phyloP scores from a whole-genome alignment of 495 filamentous ascomycete genomes.

The Choiromyces venosus region DNA sequence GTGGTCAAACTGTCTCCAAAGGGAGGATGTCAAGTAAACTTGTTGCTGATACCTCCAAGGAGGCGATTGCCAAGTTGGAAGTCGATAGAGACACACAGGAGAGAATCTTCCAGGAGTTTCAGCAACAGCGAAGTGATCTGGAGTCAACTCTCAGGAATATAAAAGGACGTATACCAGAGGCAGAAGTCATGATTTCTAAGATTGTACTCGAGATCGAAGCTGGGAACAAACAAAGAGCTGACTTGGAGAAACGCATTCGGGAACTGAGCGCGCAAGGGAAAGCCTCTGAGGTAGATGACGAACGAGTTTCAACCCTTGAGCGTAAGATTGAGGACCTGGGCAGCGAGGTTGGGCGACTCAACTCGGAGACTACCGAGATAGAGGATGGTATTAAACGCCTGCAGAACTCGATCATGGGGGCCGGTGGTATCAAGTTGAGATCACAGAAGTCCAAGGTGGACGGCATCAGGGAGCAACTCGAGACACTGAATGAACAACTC shows the following conservation, averaged over 20 bases:
- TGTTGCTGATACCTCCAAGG: conserved; percentile 72
- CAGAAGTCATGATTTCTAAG: conserved; percentile 90
- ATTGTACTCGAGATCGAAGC: conserved; percentile 84
- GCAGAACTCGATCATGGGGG: conserved; percentile 96
- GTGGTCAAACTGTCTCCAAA: conserved; percentile 77
- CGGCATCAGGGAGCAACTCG: conserved; percentile 77
- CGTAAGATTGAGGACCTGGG: conserved; percentile 70
- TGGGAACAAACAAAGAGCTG: conserved; percentile 71
- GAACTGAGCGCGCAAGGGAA: conserved; percentile 59
- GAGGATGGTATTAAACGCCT: conserved; percentile 86
- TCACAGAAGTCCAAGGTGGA: conserved; percentile 93
- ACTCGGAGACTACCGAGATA: conserved; percentile 71
- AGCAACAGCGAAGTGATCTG: conserved; percentile 69
- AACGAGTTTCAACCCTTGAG: conserved; percentile 60
- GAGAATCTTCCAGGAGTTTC: conserved; percentile 69
- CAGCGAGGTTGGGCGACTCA: conserved; percentile 72
- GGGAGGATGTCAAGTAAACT: conserved; percentile 96
- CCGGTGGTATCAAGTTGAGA: conserved; percentile 86
- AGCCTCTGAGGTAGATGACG: conserved; percentile 69
- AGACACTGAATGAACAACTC: conserved; percentile 69
- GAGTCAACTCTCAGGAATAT: conserved; percentile 66
- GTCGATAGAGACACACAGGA: conserved; percentile 79
- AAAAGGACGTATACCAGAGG: conserved; percentile 72
- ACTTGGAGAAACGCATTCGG: conserved; percentile 73
- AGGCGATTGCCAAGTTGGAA: conserved; percentile 82